Base-by-base conservation (phyloP, 2,329 filamentous ascomycete genomes). In the Penicillium nordicum region DNA sequence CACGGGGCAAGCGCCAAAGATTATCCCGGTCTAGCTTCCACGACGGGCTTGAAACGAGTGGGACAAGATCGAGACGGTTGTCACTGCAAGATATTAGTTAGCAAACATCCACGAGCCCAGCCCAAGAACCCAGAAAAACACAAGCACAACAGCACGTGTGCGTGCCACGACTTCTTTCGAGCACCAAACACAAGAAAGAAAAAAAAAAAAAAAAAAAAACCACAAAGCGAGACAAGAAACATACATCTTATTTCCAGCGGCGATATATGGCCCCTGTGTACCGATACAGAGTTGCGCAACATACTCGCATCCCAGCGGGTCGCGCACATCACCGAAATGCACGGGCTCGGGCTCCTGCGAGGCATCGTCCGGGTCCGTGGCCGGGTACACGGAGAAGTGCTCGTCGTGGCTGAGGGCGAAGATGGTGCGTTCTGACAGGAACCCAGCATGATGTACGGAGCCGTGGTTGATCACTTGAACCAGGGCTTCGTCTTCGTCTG, bases 351-450 rank as follows among this genome's bases (percentile, higher is more conserved):
- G 78, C 43, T 71, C 71, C 5, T 75, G 67, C 1, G 77, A 73
- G 50, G 80, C 76, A 38, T 80, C 75, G 41, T 80, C 79, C 0
- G 78, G 76, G 32, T 80, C 77, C 5, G 77, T 78, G 9, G 78
- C 76, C 1, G 80, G 80, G 64, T 86, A 82, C 53, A 87, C 78
- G 9, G 82, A 81, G 63, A 86, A 79, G 23, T 79, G 79, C 66
- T 87, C 84, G 60, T 87, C 84, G 4, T 85, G 84, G 55, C 83
- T 85, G 9, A 87, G 74, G 5, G 82, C 82, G 61, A 81, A 86
- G 51, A 85, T 78, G 40, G 79, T 74, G 36, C 73, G 69, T 5
- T 77, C 70, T 14, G 76, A 79, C 25, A 87, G 72, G 69, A 86
- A 86, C 2, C 83, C 84, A 23, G 84, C 82, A 61, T 83, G 83